Conservation (phyloP, 169 alveolate genomes). For the Plasmodium knowlesi region DNA sequence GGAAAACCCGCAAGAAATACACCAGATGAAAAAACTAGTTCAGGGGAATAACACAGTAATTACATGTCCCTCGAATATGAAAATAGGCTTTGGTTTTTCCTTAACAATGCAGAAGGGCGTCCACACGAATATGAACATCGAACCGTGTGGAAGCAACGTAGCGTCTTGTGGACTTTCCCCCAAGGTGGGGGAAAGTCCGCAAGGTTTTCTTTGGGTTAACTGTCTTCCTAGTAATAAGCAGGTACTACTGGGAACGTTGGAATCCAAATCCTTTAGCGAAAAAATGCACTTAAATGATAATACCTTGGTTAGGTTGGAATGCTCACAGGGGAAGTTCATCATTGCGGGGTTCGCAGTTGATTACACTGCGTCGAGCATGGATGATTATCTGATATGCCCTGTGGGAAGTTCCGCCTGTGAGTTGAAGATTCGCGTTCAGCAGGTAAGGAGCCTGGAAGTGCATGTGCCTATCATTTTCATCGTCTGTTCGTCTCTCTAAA, state of each 20-base stretch:
- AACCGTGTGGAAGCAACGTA: constrained; percentile 62
- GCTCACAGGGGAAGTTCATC: constrained; percentile 53
- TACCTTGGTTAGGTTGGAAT: constrained; percentile 26
- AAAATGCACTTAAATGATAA: constrained; percentile 33
- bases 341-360: constrained; percentile 74
- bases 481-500: constrained; percentile 65
- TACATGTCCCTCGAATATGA: constrained; percentile 62
- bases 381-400: constrained; percentile 43
- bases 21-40: constrained; percentile 41
- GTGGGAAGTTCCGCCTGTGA: constrained; percentile 72
- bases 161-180: neutral
- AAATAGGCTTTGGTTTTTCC: constrained; percentile 71
- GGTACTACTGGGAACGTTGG: constrained; percentile 24
- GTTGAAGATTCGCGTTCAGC: constrained; percentile 32
- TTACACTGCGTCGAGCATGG: constrained; percentile 30
- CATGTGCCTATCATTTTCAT: constrained; percentile 60
- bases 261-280: constrained; percentile 43
- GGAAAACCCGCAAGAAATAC: constrained; percentile 33
- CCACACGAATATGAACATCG: constrained; percentile 10
- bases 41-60: constrained; percentile 12
- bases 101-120: constrained; percentile 34
- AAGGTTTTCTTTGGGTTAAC: constrained; percentile 63
- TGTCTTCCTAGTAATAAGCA: constrained; percentile 38
- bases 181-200: constrained; percentile 2
- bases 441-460: constrained; percentile 14